Base-by-base conservation (phyloP, 345 rosid species). In the Citrus reticulata region DNA sequence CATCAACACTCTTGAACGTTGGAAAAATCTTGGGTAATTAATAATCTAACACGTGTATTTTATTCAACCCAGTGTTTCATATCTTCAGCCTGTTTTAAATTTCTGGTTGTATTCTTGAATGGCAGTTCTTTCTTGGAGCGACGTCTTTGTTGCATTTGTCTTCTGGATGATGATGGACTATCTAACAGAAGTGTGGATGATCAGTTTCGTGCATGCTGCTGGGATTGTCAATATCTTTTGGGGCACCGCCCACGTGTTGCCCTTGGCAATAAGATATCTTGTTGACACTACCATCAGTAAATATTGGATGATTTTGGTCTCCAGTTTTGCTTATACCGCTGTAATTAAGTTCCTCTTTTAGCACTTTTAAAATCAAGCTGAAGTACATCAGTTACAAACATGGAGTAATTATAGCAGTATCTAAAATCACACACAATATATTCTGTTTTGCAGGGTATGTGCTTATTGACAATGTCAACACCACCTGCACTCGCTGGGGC, bases 131-230 rank as follows among this genome's bases (percentile, higher is more conserved):
- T 51, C 29, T 9, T 67, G 73, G 79, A 65, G 37, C 35, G 73
- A 76, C 34, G 9, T 67, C 55, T 19, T 76, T 39, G 79, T 55
- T 2, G 8, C 32, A 6, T 77, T 59, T 37, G 65, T 72, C 1
- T 17, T 75, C 29, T 82, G 77, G 79, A n/a, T 75, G 76, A 69
- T 82, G 77, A 70, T 70, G 79, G 30, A 68, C 8, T 82, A 82
- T 68, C 72, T 82, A 9, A 78, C 73, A 29, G 68, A 64, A 25
- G 77, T 82, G 1, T 82, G 82, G 82, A 71, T 65, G 65, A 57
- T 70, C 42, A 72, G 68, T 22, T 62, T 82, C 42, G 79, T 73
- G 3, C 77, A 19, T 66, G 79, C 77, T 20, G 73, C 80, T 55
- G 65, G 74, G 4, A 75, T 82, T 49, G 40, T 78, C 39, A 82